phyloP scores from a whole-genome alignment of 768 basidiomycete genomes.

The Termitomyces sp. region DNA sequence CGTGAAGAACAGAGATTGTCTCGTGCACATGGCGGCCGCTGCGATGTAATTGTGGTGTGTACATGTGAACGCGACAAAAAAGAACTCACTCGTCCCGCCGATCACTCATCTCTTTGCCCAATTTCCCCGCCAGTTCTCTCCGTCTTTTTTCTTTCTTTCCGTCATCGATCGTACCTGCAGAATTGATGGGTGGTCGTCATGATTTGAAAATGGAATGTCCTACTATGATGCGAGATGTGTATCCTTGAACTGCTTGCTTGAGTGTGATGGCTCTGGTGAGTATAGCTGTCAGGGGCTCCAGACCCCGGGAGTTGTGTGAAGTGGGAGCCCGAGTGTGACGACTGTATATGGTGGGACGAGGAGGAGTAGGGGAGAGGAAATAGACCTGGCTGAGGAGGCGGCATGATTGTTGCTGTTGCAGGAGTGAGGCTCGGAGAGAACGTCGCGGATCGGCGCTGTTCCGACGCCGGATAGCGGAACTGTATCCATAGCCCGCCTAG shows the following conservation, averaged over 20 bases:
- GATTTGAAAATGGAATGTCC: background rate
- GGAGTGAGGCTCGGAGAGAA: background rate
- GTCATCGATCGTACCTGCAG: conserved; percentile 24
- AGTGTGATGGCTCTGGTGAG: conserved; percentile 12
- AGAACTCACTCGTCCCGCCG: conserved; percentile 63
- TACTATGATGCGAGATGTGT: conserved; percentile 18
- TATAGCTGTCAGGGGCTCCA: conserved; percentile 5
- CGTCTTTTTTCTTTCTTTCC: conserved; percentile 60
- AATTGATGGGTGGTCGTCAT: background rate
- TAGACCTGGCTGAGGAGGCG: conserved; percentile 65
- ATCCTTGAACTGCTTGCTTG: conserved; percentile 37
- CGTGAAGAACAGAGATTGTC: conserved; percentile 54
- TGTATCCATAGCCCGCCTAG: conserved; percentile 38
- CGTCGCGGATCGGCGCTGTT: background rate
- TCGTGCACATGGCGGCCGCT: conserved; percentile 62
- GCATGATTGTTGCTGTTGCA: conserved; percentile 1
- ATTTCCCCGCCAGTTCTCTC: conserved; percentile 62
- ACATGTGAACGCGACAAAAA: conserved; percentile 7
- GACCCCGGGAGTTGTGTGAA: conserved; percentile 6
- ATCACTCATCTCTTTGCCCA: conserved; percentile 70
- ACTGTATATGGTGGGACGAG: conserved; percentile 17
- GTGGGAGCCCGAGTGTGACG: conserved; percentile 10
- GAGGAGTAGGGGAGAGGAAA: conserved; percentile 57
- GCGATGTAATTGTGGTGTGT: conserved; percentile 3
- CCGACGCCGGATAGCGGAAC: background rate